Conservation (phyloP, 2,329 filamentous ascomycete genomes). For the Beauveria australis region DNA sequence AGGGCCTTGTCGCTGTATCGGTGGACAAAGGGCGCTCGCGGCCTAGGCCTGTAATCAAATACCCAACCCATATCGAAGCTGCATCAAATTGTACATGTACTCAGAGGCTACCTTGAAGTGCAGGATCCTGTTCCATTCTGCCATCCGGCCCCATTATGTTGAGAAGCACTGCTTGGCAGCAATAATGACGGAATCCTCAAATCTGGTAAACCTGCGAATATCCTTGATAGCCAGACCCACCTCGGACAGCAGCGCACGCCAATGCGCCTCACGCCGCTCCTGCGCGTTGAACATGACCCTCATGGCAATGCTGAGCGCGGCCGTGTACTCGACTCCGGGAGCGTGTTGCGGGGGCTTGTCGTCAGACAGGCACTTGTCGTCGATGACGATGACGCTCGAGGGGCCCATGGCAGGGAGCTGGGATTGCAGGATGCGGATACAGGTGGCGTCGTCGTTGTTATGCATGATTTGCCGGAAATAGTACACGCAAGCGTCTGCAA, state of each 20-base stretch:
- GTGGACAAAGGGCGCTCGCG: constrained; percentile 35
- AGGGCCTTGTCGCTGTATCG: constrained; percentile 45
- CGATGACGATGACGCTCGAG: constrained; percentile 18
- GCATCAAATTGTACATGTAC: background rate
- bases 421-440: constrained; percentile 16
- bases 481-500: constrained; percentile 17
- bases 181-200: constrained; percentile 18
- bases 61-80: background rate
- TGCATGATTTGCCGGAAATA: constrained; percentile 23
- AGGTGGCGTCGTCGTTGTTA: constrained; percentile 19
- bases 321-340: constrained; percentile 16
- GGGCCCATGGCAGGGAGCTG: constrained; percentile 14
- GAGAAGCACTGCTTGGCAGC: constrained; percentile 3
- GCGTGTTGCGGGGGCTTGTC: constrained; percentile 13
- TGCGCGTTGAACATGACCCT: constrained; percentile 18
- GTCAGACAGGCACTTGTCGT: constrained; percentile 17
- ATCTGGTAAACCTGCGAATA: constrained; percentile 17
- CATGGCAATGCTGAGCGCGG: constrained; percentile 18
- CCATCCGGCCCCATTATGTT: background rate
- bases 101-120: background rate
- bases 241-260: constrained; percentile 15
- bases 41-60: constrained; percentile 21
- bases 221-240: constrained; percentile 17
- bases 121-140: background rate
- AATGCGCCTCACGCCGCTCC: constrained; percentile 19